phyloP scores from a whole-genome alignment of 306 rosid genomes.

The Dalbergia cochinchinensis region DNA sequence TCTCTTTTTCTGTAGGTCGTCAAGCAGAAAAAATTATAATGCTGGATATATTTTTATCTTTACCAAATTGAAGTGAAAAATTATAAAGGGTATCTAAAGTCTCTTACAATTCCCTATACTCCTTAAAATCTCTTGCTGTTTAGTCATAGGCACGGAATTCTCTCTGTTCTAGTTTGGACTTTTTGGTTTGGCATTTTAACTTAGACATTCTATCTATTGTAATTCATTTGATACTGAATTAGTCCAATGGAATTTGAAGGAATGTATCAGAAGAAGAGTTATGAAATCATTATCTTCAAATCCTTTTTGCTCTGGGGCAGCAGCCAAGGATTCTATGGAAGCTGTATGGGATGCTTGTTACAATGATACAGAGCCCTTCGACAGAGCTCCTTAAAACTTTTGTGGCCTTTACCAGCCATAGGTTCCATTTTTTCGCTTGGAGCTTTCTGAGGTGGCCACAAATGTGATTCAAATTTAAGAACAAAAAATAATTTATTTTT shows the following conservation, averaged over 20 bases:
- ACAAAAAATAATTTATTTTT: neutral
- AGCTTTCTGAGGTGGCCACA: conserved; percentile 1
- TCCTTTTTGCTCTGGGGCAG: conserved; percentile 69
- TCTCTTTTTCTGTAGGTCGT: neutral
- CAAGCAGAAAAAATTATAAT: neutral
- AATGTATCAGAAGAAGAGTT: conserved; percentile 86
- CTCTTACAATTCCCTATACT: neutral
- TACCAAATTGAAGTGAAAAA: neutral
- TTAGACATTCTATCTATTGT: conserved; percentile 28
- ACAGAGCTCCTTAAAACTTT: conserved; percentile 71
- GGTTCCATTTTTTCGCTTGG: conserved; percentile 40
- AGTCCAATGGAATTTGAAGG: conserved; percentile 63
- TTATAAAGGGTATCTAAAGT: conserved; percentile 2
- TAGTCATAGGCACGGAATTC: neutral
- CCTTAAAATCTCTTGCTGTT: conserved; percentile 2
- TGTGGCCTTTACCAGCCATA: neutral
- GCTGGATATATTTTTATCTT: conserved; percentile 4
- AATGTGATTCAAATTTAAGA: conserved; percentile 37
- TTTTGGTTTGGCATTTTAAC: neutral
- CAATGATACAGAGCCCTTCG: conserved; percentile 84
- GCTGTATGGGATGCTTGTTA: conserved; percentile 93
- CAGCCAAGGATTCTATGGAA: conserved; percentile 87
- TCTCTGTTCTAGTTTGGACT: conserved; percentile 1
- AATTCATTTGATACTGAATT: conserved; percentile 29
- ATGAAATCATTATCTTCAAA: conserved; percentile 66